phyloP scores from a whole-genome alignment of 805 yeast species.

The Saccharomyces kudriavzevii region DNA sequence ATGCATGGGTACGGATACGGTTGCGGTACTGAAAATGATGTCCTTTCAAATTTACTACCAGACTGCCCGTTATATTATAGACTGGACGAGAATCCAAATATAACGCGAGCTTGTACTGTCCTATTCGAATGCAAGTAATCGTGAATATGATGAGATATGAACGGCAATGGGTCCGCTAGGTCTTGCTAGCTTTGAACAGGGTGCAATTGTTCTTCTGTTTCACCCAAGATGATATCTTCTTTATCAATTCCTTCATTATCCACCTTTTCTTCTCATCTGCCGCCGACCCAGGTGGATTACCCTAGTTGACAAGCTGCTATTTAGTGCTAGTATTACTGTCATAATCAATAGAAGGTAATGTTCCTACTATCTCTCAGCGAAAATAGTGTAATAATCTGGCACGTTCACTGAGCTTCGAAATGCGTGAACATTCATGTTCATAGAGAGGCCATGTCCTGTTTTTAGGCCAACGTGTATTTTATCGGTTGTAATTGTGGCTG shows the following conservation, averaged over 20 bases:
- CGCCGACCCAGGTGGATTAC: neutral
- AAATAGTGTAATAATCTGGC: neutral
- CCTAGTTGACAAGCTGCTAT: neutral
- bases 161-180: neutral
- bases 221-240: neutral
- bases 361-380: neutral
- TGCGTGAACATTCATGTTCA: neutral
- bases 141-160: neutral
- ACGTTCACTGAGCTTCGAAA: neutral
- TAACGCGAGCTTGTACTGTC: neutral
- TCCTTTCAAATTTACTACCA: neutral
- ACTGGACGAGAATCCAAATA: neutral
- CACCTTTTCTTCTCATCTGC: neutral
- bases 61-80: neutral
- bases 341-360: neutral
- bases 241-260: neutral
- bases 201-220: neutral
- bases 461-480: neutral
- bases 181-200: neutral
- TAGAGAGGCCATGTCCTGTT: neutral
- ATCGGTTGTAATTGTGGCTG: neutral
- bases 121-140: neutral
- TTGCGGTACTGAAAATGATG: neutral
- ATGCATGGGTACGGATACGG: neutral
- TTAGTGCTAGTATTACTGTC: neutral